phyloP scores from a whole-genome alignment of 306 rosid genomes.

The Ammopiptanthus mongolicus region DNA sequence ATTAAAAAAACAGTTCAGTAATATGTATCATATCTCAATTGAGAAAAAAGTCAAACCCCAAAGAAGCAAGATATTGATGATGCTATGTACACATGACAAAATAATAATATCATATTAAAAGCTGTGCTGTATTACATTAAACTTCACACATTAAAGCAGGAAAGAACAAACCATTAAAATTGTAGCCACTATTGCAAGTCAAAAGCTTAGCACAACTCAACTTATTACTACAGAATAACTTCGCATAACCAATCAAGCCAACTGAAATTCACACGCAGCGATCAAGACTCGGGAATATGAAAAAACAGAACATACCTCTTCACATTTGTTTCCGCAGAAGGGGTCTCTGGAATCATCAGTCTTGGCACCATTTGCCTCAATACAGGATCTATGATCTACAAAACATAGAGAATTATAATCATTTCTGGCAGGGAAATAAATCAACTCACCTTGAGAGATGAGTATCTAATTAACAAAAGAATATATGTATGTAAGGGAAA shows the following conservation, averaged over 20 bases:
- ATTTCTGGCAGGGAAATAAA: slow-evolving; percentile 21
- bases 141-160: background rate
- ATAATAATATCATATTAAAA: background rate
- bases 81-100: background rate
- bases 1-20: background rate
- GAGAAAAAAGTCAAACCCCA: background rate
- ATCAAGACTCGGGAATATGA: background rate
- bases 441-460: background rate
- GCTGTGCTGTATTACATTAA: background rate
- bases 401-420: slow-evolving; percentile 13
- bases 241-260: slow-evolving; percentile 10
- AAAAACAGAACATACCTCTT: slow-evolving; percentile 47
- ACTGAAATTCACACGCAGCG: background rate
- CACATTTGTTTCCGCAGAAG: slow-evolving; percentile 68
- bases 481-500: slow-evolving; percentile 6
- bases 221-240: slow-evolving; percentile 15
- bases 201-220: slow-evolving; percentile 11
- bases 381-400: slow-evolving; percentile 69
- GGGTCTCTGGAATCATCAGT: slow-evolving; percentile 27
- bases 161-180: slow-evolving; percentile 3
- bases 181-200: slow-evolving; percentile 4
- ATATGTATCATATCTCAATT: background rate
- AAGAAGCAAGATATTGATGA: background rate
- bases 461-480: slow-evolving; percentile 15
- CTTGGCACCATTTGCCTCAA: slow-evolving; percentile 34